Evolutionary conservation across 208 protist genomes (phyloP).

Genomic region (Trypanosoma brucei): DNA sequence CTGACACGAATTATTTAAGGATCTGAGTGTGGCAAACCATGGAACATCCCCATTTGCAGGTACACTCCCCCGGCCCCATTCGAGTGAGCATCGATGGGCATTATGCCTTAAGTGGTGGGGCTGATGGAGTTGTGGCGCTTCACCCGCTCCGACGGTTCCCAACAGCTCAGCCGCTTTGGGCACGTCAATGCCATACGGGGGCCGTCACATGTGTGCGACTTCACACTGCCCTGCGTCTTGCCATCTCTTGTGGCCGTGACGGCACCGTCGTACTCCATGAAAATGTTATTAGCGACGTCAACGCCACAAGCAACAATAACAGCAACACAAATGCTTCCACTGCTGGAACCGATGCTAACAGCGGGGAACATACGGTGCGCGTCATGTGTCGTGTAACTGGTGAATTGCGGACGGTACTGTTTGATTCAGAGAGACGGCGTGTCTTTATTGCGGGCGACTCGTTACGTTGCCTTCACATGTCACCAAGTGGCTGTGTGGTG

Average conservation of each 20-base stretch:
- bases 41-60: conserved; percentile 40
- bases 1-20: background rate
- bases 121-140: conserved; percentile 72
- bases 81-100: conserved; percentile 51
- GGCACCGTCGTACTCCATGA: conserved; percentile 77
- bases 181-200: conserved; percentile 59
- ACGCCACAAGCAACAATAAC: conserved; percentile 1
- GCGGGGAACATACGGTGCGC: conserved; percentile 28
- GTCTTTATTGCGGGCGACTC: conserved; percentile 86
- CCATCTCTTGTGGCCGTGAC: conserved; percentile 67
- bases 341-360: background rate
- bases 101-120: conserved; percentile 61
- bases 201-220: conserved; percentile 65
- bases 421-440: conserved; percentile 51
- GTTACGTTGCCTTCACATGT: conserved; percentile 66
- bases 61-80: conserved; percentile 44
- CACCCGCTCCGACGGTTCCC: conserved; percentile 44
- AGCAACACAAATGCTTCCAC: background rate
- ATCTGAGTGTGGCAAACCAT: conserved; percentile 2
- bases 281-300: conserved; percentile 25
- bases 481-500: conserved; percentile 35
- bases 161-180: conserved; percentile 44
- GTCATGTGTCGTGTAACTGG: conserved; percentile 77
- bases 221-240: conserved; percentile 35
- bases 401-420: conserved; percentile 63